phyloP scores from a whole-genome alignment of 1,284 basidiomycete genomes.

The Entoloma clypeatum region DNA sequence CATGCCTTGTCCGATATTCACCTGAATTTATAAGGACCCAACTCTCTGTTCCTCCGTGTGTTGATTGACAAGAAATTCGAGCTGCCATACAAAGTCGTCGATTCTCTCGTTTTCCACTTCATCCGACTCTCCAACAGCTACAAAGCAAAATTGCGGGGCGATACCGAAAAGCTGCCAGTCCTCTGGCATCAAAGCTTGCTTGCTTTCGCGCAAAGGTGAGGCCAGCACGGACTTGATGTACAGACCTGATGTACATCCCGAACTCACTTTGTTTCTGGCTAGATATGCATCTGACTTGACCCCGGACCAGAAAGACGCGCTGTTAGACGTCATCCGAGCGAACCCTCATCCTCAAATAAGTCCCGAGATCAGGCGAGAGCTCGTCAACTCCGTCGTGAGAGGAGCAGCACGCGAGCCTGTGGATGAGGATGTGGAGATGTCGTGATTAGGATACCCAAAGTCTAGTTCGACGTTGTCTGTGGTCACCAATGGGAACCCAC shows the following conservation, averaged over 20 bases:
- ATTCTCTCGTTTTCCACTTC: constrained; percentile 97
- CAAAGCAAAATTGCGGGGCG: constrained; percentile 62
- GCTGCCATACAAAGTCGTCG: constrained; percentile 96
- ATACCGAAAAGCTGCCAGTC: constrained; percentile 82
- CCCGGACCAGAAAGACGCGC: constrained; percentile 94
- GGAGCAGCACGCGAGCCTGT: constrained; percentile 58
- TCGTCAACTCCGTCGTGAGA: constrained; percentile 69
- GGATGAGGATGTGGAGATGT: constrained; percentile 60
- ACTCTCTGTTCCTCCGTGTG: constrained; percentile 96
- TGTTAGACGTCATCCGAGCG: constrained; percentile 89
- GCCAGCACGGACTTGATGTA: constrained; percentile 1
- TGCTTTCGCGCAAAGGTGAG: constrained; percentile 88
- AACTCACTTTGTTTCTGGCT: background rate
- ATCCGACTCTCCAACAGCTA: constrained; percentile 92
- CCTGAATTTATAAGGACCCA: constrained; percentile 59
- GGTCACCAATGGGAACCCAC: too few relatives aligned
- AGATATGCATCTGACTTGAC: constrained; percentile 97
- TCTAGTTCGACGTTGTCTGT: background rate
- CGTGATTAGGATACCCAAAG: constrained; percentile 28
- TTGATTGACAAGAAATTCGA: constrained; percentile 98
- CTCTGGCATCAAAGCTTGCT: constrained; percentile 98
- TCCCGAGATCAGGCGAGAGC: constrained; percentile 86
- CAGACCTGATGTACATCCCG: constrained; percentile 2
- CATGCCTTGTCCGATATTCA: constrained; percentile 1
- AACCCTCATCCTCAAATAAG: constrained; percentile 89